phyloP scores from a whole-genome alignment of 345 rosid genomes.

The Cardamine resedifolia region DNA sequence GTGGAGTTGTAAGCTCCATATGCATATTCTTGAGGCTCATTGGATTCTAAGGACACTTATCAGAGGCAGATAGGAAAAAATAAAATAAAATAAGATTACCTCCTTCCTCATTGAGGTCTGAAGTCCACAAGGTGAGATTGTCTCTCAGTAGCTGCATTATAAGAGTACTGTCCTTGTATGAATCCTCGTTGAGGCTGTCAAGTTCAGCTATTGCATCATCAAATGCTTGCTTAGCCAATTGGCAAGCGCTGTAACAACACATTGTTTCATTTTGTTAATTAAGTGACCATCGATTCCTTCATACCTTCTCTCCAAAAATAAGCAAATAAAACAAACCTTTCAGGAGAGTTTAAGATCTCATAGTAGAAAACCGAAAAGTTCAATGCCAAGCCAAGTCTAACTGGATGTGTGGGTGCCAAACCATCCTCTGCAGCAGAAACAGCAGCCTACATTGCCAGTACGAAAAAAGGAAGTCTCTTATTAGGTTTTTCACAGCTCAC shows the following conservation, averaged over 20 bases:
- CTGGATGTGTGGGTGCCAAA: constrained; percentile 58
- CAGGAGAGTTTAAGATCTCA: constrained; percentile 58
- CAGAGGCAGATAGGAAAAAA: background rate
- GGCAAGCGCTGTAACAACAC: constrained; percentile 76
- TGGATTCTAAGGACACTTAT: constrained; percentile 1
- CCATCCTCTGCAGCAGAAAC: constrained; percentile 50
- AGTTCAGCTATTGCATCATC: constrained; percentile 98
- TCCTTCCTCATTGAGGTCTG: constrained; percentile 96
- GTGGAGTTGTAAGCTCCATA: constrained; percentile 4
- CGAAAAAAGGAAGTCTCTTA: background rate
- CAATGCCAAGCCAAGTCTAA: constrained; percentile 53
- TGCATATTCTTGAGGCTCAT: background rate
- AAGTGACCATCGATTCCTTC: background rate
- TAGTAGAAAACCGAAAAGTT: constrained; percentile 61
- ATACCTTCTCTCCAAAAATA: background rate
- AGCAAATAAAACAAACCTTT: constrained; percentile 37
- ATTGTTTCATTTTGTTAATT: constrained; percentile 3
- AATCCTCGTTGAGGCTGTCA: constrained; percentile 93
- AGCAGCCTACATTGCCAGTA: constrained; percentile 42
- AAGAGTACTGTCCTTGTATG: constrained; percentile 97
- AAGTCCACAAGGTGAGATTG: constrained; percentile 98
- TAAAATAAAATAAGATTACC: constrained; percentile 38
- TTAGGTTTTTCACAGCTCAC: background rate
- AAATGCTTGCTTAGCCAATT: constrained; percentile 97
- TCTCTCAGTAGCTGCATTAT: constrained; percentile 98